A percentile compares a stretch with the other conserved stretches of the same genome.
Conservation (phyloP, 306 rosid species). For the Begonia loranthoides region DNA sequence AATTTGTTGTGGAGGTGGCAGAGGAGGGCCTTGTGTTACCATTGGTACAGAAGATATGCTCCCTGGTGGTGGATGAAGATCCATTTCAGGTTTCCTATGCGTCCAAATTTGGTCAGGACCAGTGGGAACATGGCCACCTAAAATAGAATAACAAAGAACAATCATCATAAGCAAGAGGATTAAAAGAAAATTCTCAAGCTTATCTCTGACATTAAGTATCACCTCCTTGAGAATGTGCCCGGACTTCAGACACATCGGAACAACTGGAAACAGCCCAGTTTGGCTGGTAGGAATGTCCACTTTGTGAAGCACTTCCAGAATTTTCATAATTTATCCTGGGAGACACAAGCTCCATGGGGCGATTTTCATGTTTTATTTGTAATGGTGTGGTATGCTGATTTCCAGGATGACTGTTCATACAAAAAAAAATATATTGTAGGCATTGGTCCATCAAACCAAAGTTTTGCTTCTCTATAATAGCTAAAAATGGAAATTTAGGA, state of each 20-base stretch:
- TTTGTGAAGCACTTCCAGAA: conserved; percentile 29
- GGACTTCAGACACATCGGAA: conserved; percentile 48
- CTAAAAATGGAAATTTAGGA: not conserved
- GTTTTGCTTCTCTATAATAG: not conserved
- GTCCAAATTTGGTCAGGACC: conserved; percentile 22
- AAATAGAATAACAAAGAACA: conserved; percentile 11
- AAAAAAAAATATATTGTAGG: not conserved
- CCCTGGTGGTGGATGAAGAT: conserved; percentile 33
- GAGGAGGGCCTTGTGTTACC: conserved; percentile 46
- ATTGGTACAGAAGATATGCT: conserved; percentile 31
- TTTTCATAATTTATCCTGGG: conserved; percentile 50
- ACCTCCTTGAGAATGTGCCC: conserved; percentile 73
- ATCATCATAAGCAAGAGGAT: not conserved
- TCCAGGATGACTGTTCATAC: conserved; percentile 38
- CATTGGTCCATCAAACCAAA: not conserved
- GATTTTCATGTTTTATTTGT: conserved; percentile 38
- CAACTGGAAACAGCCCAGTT: conserved; percentile 53
- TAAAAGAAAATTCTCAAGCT: not conserved
- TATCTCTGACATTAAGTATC: conserved; percentile 1
- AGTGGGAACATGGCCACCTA: conserved; percentile 18
- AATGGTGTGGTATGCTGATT: conserved; percentile 36
- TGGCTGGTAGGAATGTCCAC: conserved; percentile 52
- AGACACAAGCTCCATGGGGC: conserved; percentile 63
- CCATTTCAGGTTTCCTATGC: conserved; percentile 24
- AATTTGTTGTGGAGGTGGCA: conserved; percentile 63